These are phyloP conservation scores for Solanum habrochaites DNA, from an alignment of 257 asterid species.

Conservation along the genomic window DNA sequence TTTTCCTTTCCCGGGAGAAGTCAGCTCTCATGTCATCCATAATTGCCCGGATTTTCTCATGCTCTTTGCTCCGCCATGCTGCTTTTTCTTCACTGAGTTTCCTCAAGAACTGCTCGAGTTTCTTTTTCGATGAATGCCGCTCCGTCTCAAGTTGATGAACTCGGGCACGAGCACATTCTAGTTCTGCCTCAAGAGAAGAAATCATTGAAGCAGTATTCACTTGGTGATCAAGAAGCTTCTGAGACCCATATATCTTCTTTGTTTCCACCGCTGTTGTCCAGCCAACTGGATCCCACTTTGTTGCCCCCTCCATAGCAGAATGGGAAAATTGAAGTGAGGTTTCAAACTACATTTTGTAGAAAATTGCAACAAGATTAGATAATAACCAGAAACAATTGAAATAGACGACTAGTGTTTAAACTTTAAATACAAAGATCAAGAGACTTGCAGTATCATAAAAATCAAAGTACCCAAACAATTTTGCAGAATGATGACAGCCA, in stretches of 20 bases:
- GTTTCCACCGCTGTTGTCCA: slow-evolving; percentile 17
- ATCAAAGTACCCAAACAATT: background rate
- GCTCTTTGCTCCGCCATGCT: slow-evolving; percentile 55
- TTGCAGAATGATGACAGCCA: background rate
- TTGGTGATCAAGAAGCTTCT: slow-evolving; percentile 17
- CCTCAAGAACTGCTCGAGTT: slow-evolving; percentile 51
- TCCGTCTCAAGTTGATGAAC: slow-evolving; percentile 47
- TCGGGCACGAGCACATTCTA: slow-evolving; percentile 41
- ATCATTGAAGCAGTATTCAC: slow-evolving; percentile 21
- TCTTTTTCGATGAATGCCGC: slow-evolving; percentile 44
- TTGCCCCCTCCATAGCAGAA: slow-evolving; percentile 52
- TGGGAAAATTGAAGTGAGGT: slow-evolving; percentile 25
- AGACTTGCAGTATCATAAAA: background rate
- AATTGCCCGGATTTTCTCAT: slow-evolving; percentile 47
- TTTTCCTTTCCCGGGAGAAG: slow-evolving; percentile 41
- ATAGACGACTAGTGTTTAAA: background rate
- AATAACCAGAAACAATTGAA: background rate
- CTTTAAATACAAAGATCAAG: background rate
- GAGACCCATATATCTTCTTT: slow-evolving; percentile 16
- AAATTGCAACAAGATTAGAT: background rate
- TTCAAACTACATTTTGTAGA: slow-evolving; percentile 20
- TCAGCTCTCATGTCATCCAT: slow-evolving; percentile 50
- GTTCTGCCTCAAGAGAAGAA: slow-evolving; percentile 45
- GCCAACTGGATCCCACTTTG: slow-evolving; percentile 58
- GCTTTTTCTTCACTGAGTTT: slow-evolving; percentile 55